A percentile compares a stretch with the other conserved stretches of the same genome.
These are phyloP conservation scores for Populus hybrid DNA, from an alignment of 441 rosid genomes.

Conservation along the genomic window DNA sequence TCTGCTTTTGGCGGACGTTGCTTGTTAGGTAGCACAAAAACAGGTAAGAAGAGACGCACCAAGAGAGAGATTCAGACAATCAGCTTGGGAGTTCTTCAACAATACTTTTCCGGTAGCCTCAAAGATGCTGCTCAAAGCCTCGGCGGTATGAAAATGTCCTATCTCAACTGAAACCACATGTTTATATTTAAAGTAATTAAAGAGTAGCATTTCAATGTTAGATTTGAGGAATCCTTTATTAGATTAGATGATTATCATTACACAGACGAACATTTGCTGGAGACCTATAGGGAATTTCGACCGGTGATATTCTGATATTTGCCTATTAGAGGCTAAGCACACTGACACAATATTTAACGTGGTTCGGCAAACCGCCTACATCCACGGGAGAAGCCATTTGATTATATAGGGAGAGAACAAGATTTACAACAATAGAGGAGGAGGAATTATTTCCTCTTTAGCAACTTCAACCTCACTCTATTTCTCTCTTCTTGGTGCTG, in stretches of 20 bases:
- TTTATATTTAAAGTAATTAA: neutral
- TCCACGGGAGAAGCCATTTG: too few relatives aligned
- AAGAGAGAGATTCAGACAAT: slow-evolving; percentile 47
- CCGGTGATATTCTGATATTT: too few relatives aligned
- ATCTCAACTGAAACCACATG: slow-evolving; percentile 3
- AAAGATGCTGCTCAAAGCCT: slow-evolving; percentile 50
- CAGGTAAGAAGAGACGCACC: slow-evolving; percentile 34
- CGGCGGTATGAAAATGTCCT: slow-evolving; percentile 34
- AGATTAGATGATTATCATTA: neutral
- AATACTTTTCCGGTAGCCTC: slow-evolving; percentile 54
- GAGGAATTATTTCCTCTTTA: too few relatives aligned
- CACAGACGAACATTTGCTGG: neutral
- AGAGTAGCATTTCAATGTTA: neutral
- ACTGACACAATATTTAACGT: too few relatives aligned
- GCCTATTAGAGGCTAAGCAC: too few relatives aligned
- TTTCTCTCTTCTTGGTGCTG: too few relatives aligned
- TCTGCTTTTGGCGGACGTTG: slow-evolving; percentile 14
- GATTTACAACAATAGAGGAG: too few relatives aligned
- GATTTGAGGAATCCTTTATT: neutral
- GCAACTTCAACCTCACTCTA: too few relatives aligned
- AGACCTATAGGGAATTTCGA: neutral
- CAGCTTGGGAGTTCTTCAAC: slow-evolving; percentile 45
- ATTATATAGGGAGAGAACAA: too few relatives aligned
- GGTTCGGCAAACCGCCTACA: too few relatives aligned
- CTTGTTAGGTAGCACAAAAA: slow-evolving; percentile 23